phyloP scores from a whole-genome alignment of 2,329 filamentous ascomycete genomes.

The Cladosporium colombiae region DNA sequence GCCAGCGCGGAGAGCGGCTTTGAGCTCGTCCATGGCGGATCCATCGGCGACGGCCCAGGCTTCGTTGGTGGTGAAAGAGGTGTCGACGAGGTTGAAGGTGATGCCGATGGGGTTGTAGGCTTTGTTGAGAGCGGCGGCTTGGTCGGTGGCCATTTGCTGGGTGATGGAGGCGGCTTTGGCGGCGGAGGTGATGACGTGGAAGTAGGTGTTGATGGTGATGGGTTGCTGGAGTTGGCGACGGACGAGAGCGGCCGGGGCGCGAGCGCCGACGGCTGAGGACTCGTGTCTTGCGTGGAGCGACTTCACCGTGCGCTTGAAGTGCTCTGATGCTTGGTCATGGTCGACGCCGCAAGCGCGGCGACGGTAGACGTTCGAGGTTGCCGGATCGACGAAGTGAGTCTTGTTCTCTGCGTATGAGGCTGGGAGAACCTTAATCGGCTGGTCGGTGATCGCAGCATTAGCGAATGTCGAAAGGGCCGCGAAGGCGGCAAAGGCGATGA shows the following conservation, averaged over 20 bases:
- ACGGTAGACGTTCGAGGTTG: slow-evolving; percentile 32
- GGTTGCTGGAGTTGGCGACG: slow-evolving; percentile 26
- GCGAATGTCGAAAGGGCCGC: slow-evolving; percentile 20
- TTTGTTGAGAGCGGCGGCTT: slow-evolving; percentile 43
- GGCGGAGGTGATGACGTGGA: slow-evolving; percentile 47
- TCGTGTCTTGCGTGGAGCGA: slow-evolving; percentile 36
- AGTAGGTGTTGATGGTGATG: slow-evolving; percentile 45
- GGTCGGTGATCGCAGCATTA: slow-evolving; percentile 16
- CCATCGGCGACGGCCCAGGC: slow-evolving; percentile 54
- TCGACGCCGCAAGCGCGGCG: slow-evolving; percentile 48
- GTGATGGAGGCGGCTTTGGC: slow-evolving; percentile 42
- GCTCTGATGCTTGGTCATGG: slow-evolving; percentile 37
- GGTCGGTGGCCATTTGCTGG: slow-evolving; percentile 42
- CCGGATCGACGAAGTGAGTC: slow-evolving; percentile 32
- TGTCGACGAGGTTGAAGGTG: slow-evolving; percentile 51
- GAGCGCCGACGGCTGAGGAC: slow-evolving; percentile 25
- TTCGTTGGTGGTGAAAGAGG: slow-evolving; percentile 55
- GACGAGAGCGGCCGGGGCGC: slow-evolving; percentile 26
- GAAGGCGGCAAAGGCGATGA: slow-evolving; percentile 22
- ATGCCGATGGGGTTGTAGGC: slow-evolving; percentile 54
- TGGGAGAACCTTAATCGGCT: slow-evolving; percentile 7
- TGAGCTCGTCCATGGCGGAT: slow-evolving; percentile 53
- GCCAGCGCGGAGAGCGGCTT: slow-evolving; percentile 54
- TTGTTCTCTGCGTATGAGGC: slow-evolving; percentile 10
- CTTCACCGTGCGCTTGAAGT: slow-evolving; percentile 43